A percentile compares a stretch with the other conserved stretches of the same genome.
phyloP scores from a whole-genome alignment of 2,329 filamentous ascomycete genomes.

The Phyllosticta citrichinensis region DNA sequence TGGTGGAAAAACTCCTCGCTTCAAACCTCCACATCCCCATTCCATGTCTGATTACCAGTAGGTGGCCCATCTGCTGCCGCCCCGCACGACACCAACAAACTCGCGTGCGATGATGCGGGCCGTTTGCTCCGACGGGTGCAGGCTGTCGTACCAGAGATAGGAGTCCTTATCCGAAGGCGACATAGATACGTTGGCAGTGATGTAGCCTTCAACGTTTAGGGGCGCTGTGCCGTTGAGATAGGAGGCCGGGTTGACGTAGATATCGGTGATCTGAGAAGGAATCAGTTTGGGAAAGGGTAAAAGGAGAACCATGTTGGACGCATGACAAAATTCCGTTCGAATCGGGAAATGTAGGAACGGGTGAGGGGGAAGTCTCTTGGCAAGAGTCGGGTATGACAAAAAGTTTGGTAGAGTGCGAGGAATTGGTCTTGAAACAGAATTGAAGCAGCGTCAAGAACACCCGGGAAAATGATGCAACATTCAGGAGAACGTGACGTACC shows the following conservation, averaged over 20 bases:
- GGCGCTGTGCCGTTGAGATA: conserved; percentile 56
- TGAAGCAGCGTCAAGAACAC: neutral
- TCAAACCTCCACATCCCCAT: neutral
- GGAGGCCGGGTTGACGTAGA: conserved; percentile 48
- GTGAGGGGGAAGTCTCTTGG: neutral
- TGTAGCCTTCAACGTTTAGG: conserved; percentile 49
- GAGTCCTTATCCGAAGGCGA: conserved; percentile 23
- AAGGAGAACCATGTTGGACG: neutral
- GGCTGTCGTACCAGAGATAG: conserved; percentile 63
- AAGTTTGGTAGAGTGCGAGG: neutral
- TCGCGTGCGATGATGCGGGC: conserved; percentile 47
- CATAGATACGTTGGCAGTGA: conserved; percentile 38
- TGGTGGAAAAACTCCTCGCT: neutral
- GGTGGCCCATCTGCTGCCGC: conserved; percentile 36
- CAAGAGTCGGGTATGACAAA: neutral
- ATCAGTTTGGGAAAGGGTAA: conserved; percentile 10
- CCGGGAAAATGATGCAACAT: neutral
- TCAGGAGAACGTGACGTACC: conserved; percentile 22
- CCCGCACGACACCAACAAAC: conserved; percentile 46
- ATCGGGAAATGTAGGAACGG: neutral
- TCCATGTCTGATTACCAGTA: conserved; percentile 26
- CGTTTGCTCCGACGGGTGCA: conserved; percentile 61
- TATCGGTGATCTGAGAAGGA: conserved; percentile 45
- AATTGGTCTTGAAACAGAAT: neutral
- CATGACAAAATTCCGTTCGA: neutral